Conservation (phyloP, 768 basidiomycete species). For the Pisolithus albus region DNA sequence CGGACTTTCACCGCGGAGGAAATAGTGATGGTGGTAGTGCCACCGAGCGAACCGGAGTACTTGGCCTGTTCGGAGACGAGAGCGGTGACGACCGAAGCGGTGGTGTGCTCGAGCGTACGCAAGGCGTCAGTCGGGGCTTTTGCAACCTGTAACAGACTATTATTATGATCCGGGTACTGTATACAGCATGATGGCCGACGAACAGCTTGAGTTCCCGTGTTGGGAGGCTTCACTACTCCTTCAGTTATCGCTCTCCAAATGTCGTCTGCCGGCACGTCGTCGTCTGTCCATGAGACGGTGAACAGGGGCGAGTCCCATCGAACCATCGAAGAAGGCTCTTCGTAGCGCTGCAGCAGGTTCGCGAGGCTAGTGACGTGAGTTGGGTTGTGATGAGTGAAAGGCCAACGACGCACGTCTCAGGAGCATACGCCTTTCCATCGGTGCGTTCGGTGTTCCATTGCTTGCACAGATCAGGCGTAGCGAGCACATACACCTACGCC, state of each 20-base stretch:
- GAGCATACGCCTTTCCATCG: slow-evolving; percentile 46
- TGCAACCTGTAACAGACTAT: slow-evolving; percentile 42
- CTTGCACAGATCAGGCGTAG: slow-evolving; percentile 67
- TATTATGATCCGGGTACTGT: neutral
- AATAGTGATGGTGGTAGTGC: slow-evolving; percentile 41
- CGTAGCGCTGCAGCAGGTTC: slow-evolving; percentile 71
- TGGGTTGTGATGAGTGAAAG: neutral
- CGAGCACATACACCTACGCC: slow-evolving; percentile 66
- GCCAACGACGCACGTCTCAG: slow-evolving; percentile 59
- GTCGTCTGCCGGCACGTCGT: slow-evolving; percentile 52
- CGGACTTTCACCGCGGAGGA: slow-evolving; percentile 29
- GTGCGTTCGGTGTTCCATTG: slow-evolving; percentile 62
- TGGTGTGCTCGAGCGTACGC: slow-evolving; percentile 74
- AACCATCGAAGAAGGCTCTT: slow-evolving; percentile 98
- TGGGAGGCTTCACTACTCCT: slow-evolving; percentile 80
- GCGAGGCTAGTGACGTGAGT: slow-evolving; percentile 2
- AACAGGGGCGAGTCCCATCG: slow-evolving; percentile 97
- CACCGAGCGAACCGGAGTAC: slow-evolving; percentile 42
- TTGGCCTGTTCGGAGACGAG: slow-evolving; percentile 60
- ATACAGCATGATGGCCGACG: slow-evolving; percentile 19
- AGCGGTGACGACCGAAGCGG: slow-evolving; percentile 60
- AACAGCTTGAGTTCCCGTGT: slow-evolving; percentile 73
- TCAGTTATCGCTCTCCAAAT: slow-evolving; percentile 81
- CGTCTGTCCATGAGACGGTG: slow-evolving; percentile 72
- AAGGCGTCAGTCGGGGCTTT: slow-evolving; percentile 88